These are phyloP conservation scores for Phalaenopsis aphrodite DNA, from an alignment of 106 monocot genomes.

Conservation along the genomic window DNA sequence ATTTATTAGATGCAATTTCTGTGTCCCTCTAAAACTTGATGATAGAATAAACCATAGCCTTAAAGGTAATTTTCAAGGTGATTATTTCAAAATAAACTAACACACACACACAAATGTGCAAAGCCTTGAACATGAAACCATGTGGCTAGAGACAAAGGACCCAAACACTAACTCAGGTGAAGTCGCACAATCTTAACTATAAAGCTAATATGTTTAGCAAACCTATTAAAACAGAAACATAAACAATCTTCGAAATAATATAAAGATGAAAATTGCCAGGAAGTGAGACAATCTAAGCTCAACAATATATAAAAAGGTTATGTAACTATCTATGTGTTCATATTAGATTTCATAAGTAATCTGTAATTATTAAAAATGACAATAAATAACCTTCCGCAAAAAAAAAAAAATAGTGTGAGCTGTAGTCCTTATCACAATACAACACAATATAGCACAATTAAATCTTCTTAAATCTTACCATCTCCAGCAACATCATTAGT, in stretches of 20 bases:
- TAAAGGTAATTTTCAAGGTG: too few species aligned
- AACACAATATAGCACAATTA: background rate
- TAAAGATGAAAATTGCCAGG: background rate
- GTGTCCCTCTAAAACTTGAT: background rate
- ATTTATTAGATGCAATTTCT: background rate
- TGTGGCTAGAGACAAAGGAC: too few species aligned
- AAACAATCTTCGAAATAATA: background rate
- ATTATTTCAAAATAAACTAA: too few species aligned
- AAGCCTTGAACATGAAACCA: too few species aligned
- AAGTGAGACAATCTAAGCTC: background rate
- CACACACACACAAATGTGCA: too few species aligned
- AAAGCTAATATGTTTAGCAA: background rate
- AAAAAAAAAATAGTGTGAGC: too few species aligned
- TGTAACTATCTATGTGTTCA: background rate
- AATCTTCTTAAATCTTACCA: slow-evolving; percentile 34
- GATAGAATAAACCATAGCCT: background rate
- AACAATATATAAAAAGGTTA: background rate
- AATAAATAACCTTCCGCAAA: too few species aligned
- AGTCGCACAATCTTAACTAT: too few species aligned
- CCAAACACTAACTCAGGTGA: too few species aligned
- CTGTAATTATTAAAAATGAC: too few species aligned
- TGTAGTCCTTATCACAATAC: background rate
- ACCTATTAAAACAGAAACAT: background rate
- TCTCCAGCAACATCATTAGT: slow-evolving; percentile 96
- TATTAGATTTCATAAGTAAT: background rate